phyloP scores from a whole-genome alignment of 495 filamentous ascomycete genomes.

The Schizothecium vesticola region DNA sequence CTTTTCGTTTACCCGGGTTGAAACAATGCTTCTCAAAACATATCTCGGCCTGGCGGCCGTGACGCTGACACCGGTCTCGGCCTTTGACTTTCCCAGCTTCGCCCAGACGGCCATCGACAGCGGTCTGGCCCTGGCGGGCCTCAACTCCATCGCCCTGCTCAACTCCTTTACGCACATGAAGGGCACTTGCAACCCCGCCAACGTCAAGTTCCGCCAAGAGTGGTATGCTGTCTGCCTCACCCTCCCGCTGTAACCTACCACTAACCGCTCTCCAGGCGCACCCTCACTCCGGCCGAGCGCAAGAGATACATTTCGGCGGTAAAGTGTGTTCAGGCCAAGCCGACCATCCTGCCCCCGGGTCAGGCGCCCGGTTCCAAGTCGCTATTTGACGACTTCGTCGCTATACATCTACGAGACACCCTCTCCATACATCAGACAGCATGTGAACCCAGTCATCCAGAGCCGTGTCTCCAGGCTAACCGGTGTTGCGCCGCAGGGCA shows the following conservation, averaged over 20 bases:
- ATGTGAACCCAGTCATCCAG: background rate
- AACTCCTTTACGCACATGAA: slow-evolving; percentile 13
- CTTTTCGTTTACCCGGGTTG: background rate
- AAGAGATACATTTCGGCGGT: slow-evolving; percentile 59
- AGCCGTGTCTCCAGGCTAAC: slow-evolving; percentile 2
- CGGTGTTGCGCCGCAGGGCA: slow-evolving; percentile 32
- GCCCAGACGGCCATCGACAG: slow-evolving; percentile 20
- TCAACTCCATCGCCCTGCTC: slow-evolving; percentile 20
- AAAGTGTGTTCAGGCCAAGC: slow-evolving; percentile 53
- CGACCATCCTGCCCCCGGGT: slow-evolving; percentile 34
- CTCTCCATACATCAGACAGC: slow-evolving; percentile 39
- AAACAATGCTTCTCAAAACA: background rate
- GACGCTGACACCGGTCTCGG: background rate
- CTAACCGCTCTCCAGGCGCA: background rate
- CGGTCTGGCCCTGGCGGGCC: slow-evolving; percentile 17
- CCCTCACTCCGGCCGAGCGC: background rate
- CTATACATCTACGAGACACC: slow-evolving; percentile 50
- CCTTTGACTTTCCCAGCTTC: slow-evolving; percentile 10
- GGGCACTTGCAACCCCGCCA: slow-evolving; percentile 15
- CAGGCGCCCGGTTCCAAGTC: slow-evolving; percentile 28
- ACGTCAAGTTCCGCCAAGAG: slow-evolving; percentile 25
- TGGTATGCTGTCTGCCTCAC: slow-evolving; percentile 22
- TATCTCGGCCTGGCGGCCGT: background rate
- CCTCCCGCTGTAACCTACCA: slow-evolving; percentile 26
- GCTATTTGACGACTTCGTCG: slow-evolving; percentile 61